phyloP scores from a whole-genome alignment of 2,329 filamentous ascomycete genomes.

The Phaeophleospora eucalypticola region DNA sequence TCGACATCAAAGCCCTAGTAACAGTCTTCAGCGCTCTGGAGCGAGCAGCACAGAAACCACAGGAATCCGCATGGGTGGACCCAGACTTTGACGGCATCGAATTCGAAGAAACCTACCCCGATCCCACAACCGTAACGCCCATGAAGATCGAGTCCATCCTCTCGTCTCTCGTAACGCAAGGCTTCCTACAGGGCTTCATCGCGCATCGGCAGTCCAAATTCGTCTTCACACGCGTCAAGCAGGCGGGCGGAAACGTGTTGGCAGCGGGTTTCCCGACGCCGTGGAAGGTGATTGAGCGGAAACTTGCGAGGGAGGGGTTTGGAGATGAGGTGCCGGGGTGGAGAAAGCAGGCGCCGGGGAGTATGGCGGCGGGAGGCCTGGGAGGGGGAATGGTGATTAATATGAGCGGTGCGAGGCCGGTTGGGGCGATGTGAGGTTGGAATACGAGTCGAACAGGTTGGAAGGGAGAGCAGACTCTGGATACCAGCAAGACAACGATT shows the following conservation, averaged over 20 bases:
- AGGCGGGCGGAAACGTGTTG: constrained; percentile 51
- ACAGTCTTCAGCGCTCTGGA: constrained; percentile 63
- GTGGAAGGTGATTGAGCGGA: constrained; percentile 63
- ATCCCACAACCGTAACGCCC: constrained; percentile 50
- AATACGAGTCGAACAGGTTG: not conserved
- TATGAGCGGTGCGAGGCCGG: constrained; percentile 52
- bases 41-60: constrained; percentile 40
- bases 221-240: constrained; percentile 72
- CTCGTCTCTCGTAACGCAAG: constrained; percentile 72
- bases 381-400: constrained; percentile 52
- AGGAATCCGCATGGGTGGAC: constrained; percentile 38
- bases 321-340: constrained; percentile 68
- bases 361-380: constrained; percentile 19
- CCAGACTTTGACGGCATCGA: constrained; percentile 42
- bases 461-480: not conserved
- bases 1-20: constrained; percentile 68
- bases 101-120: constrained; percentile 2
- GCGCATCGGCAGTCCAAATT: constrained; percentile 73
- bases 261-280: constrained; percentile 72
- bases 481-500: not conserved
- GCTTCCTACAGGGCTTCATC: constrained; percentile 77
- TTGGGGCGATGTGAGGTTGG: constrained; percentile 22
- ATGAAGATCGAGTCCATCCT: constrained; percentile 60
- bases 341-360: constrained; percentile 50
- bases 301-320: constrained; percentile 53